phyloP scores from a whole-genome alignment of 2,329 filamentous ascomycete species.

The Aspergillus awamori region DNA sequence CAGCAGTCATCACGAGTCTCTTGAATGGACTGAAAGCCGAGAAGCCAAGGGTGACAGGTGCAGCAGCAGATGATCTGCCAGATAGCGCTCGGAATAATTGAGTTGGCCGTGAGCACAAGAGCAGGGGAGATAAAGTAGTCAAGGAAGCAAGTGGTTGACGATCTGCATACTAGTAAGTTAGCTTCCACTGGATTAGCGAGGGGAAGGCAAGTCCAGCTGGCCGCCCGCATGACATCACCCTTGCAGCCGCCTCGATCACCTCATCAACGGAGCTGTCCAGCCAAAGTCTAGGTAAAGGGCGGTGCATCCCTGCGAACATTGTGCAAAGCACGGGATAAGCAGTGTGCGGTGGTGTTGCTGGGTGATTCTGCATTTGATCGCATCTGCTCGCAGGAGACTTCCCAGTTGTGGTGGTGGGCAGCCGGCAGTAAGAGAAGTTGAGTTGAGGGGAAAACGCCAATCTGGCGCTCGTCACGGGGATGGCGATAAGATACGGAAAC shows the following conservation, averaged over 20 bases:
- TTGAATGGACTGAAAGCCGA: background rate
- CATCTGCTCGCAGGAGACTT: too few species aligned
- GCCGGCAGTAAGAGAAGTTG: too few species aligned
- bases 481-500: background rate
- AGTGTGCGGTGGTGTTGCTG: too few species aligned
- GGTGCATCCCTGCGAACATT: background rate
- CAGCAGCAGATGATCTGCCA: background rate
- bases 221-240: conserved; percentile 11
- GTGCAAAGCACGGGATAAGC: background rate
- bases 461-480: background rate
- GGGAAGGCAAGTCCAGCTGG: conserved; percentile 6
- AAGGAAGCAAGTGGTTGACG: background rate
- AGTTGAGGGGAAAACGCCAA: too few species aligned
- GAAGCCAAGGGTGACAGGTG: background rate
- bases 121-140: background rate
- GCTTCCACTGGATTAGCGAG: conserved; percentile 1
- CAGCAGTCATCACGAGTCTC: conserved; percentile 15
- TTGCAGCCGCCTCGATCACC: conserved; percentile 3
- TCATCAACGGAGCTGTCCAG: conserved; percentile 1
- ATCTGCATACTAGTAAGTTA: conserved; percentile 7
- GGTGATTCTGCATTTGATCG: too few species aligned
- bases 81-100: background rate
- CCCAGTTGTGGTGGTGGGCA: too few species aligned
- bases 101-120: background rate
- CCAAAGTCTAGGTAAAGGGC: background rate